Percentiles rank a stretch among this genome's conserved stretches.
These are phyloP conservation scores for Penicillium sp. DNA, from an alignment of 2,329 filamentous ascomycete genomes.

Conservation along the genomic window DNA sequence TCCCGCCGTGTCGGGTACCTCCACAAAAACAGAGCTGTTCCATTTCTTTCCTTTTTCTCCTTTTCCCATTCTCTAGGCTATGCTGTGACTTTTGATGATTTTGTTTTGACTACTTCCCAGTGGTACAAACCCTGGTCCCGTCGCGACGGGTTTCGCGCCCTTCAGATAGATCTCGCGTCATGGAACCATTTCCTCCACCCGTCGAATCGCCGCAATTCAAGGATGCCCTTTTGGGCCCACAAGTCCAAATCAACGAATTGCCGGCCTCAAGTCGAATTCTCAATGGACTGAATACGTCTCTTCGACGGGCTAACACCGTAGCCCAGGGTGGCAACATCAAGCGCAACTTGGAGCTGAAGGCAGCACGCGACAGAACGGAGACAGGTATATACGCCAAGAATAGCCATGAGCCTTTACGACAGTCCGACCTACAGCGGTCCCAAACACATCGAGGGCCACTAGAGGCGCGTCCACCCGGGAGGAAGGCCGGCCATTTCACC, in stretches of 20 bases:
- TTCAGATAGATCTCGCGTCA: conserved; percentile 16
- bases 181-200: conserved; percentile 20
- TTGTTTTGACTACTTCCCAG: conserved; percentile 17
- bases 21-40: conserved; percentile 26
- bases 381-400: conserved; percentile 47
- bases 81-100: conserved; percentile 4
- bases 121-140: conserved; percentile 6
- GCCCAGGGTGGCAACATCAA: conserved; percentile 34
- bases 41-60: conserved; percentile 8
- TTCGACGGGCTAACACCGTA: conserved; percentile 41
- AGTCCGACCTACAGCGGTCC: conserved; percentile 37
- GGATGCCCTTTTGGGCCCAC: conserved; percentile 16
- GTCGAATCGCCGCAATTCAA: conserved; percentile 17
- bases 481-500: conserved; percentile 69
- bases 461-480: conserved; percentile 59
- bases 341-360: conserved; percentile 30
- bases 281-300: conserved; percentile 21
- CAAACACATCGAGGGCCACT: conserved; percentile 50
- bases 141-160: conserved; percentile 8
- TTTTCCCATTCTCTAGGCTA: conserved; percentile 5
- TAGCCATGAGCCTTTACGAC: conserved; percentile 50
- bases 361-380: conserved; percentile 33
- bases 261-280: conserved; percentile 10
- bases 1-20: conserved; percentile 24
- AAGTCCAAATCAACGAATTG: conserved; percentile 20